Evolutionary conservation across 1,139 yeast genomes (phyloP).

Genomic region (Hansenula anomala): DNA sequence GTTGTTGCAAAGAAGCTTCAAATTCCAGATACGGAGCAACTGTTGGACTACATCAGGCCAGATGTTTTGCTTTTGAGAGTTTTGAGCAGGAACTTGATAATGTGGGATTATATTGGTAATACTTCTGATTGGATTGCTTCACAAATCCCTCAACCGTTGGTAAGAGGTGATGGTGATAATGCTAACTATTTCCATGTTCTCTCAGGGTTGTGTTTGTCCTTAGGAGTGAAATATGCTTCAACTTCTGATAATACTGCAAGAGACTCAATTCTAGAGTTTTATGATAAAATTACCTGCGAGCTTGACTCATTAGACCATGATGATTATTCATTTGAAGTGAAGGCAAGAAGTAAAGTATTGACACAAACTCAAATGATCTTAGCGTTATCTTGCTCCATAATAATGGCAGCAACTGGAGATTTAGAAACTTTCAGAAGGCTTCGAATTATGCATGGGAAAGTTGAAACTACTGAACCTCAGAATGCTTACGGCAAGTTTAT

Average conservation of each 20-base stretch:
- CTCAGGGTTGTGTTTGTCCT: conserved; percentile 72
- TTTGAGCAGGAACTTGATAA: conserved; percentile 62
- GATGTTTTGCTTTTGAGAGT: conserved; percentile 70
- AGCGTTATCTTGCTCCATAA: conserved; percentile 59
- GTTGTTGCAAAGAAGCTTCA: conserved; percentile 60
- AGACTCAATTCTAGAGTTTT: conserved; percentile 50
- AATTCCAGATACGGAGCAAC: conserved; percentile 57
- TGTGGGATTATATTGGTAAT: conserved; percentile 66
- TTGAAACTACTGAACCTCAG: conserved; percentile 5
- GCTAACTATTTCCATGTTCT: conserved; percentile 56
- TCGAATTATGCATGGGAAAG: conserved; percentile 53
- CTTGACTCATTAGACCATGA: too few species aligned
- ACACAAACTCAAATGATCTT: conserved; percentile 55
- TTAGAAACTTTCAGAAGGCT: conserved; percentile 69
- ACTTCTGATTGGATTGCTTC: conserved; percentile 56
- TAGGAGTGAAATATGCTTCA: conserved; percentile 78
- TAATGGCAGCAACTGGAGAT: conserved; percentile 94
- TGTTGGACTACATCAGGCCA: conserved; percentile 74
- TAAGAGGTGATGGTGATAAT: conserved; percentile 21
- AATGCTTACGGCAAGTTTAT: conserved; percentile 62
- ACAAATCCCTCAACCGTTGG: conserved; percentile 47
- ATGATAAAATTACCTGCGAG: conserved; percentile 55
- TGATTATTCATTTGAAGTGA: conserved; percentile 58
- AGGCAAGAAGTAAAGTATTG: conserved; percentile 53
- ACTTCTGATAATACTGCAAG: conserved; percentile 53